Evolutionary conservation across 768 basidiomycete species (phyloP).

Genomic region (Daedaleopsis nitida): DNA sequence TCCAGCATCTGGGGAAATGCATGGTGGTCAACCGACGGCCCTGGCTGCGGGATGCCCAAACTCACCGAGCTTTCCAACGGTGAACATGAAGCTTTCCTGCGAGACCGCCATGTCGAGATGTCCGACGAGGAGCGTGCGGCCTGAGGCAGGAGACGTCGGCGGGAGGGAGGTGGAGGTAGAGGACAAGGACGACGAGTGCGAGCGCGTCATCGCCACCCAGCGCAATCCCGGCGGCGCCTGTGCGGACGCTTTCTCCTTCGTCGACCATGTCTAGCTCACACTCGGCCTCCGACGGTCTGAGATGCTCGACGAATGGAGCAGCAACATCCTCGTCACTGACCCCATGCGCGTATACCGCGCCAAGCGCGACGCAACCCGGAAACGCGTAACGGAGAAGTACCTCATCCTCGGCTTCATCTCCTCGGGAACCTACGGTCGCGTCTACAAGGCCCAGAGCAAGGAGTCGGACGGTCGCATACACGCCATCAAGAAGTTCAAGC

Average conservation of each 20-base stretch:
- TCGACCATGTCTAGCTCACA: neutral
- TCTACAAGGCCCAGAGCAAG: constrained; percentile 91
- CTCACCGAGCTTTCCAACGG: constrained; percentile 93
- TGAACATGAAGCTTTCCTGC: constrained; percentile 82
- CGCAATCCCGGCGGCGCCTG: neutral
- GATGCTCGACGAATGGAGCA: constrained; percentile 36
- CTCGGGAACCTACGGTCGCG: constrained; percentile 97
- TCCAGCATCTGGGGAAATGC: constrained; percentile 67
- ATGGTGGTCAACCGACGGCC: neutral
- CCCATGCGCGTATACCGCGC: constrained; percentile 86
- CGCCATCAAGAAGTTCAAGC: constrained; percentile 99
- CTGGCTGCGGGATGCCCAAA: constrained; percentile 8
- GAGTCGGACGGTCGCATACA: constrained; percentile 73
- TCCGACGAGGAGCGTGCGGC: neutral
- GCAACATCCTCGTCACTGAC: constrained; percentile 51
- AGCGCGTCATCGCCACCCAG: neutral
- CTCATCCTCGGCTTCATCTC: constrained; percentile 96
- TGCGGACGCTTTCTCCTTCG: neutral
- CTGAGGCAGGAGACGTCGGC: neutral
- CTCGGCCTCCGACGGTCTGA: neutral
- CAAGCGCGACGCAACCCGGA: constrained; percentile 70
- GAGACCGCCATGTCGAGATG: constrained; percentile 36
- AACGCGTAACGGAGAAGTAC: constrained; percentile 79
- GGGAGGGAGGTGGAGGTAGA: neutral
- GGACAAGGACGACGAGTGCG: neutral